phyloP scores from a whole-genome alignment of 805 yeast species.

The Starmerella powellii region DNA sequence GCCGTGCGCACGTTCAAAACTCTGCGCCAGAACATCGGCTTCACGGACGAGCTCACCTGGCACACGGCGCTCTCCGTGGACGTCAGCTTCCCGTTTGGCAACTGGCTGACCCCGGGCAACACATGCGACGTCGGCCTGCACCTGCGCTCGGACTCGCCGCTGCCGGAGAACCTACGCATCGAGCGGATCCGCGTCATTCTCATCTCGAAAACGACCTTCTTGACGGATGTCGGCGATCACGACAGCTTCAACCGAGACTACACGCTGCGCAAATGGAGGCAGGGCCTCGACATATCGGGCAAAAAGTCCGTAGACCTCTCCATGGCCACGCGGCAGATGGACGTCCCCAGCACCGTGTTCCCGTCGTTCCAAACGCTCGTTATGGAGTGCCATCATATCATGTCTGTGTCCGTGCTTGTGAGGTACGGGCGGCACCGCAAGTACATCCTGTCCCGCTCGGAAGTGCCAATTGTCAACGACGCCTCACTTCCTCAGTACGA shows the following conservation, averaged over 20 bases:
- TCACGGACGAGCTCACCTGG: no score
- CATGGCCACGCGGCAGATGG: background rate
- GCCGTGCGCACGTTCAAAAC: background rate
- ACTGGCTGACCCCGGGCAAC: background rate
- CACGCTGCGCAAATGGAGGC: background rate
- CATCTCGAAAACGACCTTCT: background rate
- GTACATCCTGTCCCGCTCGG: no score
- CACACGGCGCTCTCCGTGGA: no score
- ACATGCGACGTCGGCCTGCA: background rate
- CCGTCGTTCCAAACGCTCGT: no score
- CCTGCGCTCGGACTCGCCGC: background rate
- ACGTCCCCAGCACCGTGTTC: background rate
- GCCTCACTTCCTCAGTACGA: no score
- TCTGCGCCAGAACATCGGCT: no score
- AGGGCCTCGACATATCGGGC: background rate
- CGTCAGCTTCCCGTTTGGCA: background rate
- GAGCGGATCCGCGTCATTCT: background rate
- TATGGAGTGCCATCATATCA: background rate
- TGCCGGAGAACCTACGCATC: background rate
- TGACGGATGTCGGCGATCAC: background rate
- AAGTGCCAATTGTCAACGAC: no score
- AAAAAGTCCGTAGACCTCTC: background rate
- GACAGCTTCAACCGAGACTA: background rate
- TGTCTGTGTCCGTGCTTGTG: background rate
- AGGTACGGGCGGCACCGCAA: no score